Evolutionary conservation across 139 green algal species (phyloP), one percentile per base, ranked within the genome.

Genomic region (Klebsormidium nitens): DNA sequence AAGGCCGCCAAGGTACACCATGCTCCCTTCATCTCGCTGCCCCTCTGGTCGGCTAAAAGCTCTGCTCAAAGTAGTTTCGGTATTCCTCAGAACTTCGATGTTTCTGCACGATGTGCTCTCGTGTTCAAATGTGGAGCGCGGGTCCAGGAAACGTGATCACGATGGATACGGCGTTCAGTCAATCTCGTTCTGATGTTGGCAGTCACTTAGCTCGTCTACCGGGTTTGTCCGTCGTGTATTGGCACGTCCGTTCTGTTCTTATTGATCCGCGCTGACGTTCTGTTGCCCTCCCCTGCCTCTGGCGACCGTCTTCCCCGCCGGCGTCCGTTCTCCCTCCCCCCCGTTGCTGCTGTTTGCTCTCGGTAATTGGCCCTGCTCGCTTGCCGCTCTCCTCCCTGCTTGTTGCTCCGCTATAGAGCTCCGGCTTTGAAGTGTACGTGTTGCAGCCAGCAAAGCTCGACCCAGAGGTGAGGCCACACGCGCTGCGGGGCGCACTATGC

Each of bases 401-500:
- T 55, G 19, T 37, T 6, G 52, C 8, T 61, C 8, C 31, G 11
- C 6, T 64, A 36, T 69, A 87, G 79, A 62, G 48, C 2, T 74
- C 72, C 1, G 81, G 83, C 19, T 90, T 84, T 49, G 83, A 89
- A 75, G 74, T 84, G 31, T 89, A 80, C 35, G 72, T 85, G 34
- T 40, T 81, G 38, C 69, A 85, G 69, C 37, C 55, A 29, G 2
- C 49, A n/a, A 34, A 8, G 17, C 26, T 61, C 17, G 52, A 61
- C 52, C 11, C 14, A 50, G 8, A 8, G 42, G 42, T 50, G 42
- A 8, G 42, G 8, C 11, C 42, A 50, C 42, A 50, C 42, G 42
- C 42, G 11, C 42, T 50, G 42, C 14, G 42, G n/a, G n/a, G n/a
- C n/a, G n/a, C n/a, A n/a, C n/a, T n/a, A n/a, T n/a, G n/a, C n/a